phyloP scores from a whole-genome alignment of 2,329 filamentous ascomycete species.

The Xylaria sp. region DNA sequence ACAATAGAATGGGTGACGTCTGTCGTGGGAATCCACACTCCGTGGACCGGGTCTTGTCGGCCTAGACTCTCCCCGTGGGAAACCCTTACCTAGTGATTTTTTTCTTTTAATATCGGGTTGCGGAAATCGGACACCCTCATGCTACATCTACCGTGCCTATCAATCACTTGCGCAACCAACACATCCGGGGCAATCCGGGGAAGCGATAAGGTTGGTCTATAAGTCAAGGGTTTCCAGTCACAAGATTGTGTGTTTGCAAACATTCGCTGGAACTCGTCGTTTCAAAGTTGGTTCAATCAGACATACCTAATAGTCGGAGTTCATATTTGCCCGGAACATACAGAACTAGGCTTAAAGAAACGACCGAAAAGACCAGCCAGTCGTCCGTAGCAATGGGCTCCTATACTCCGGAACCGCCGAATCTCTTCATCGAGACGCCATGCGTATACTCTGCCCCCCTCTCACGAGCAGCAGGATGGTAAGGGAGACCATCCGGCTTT shows the following conservation, averaged over 20 bases:
- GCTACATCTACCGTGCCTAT: neutral
- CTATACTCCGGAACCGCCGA: conserved; percentile 41
- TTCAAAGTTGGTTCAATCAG: neutral
- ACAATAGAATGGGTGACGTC: neutral
- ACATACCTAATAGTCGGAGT: neutral
- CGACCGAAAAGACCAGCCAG: neutral
- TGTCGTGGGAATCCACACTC: neutral
- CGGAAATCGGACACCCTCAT: neutral
- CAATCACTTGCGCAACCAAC: neutral
- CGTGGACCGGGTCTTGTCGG: neutral
- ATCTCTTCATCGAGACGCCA: conserved; percentile 73
- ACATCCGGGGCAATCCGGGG: neutral
- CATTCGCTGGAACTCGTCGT: neutral
- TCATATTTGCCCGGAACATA: neutral
- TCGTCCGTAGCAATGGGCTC: conserved; percentile 44
- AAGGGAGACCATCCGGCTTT: conserved; percentile 33
- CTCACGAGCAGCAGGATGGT: conserved; percentile 74
- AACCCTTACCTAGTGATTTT: neutral
- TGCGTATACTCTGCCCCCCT: conserved; percentile 68
- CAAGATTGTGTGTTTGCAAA: neutral
- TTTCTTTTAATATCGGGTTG: neutral
- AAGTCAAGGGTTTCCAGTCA: neutral
- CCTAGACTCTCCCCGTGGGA: neutral
- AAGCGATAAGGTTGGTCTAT: neutral
- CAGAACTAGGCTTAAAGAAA: neutral